Evolutionary conservation across 306 rosid genomes (phyloP), one percentile per base, ranked within the genome.

Genomic region (Geum urbanum): DNA sequence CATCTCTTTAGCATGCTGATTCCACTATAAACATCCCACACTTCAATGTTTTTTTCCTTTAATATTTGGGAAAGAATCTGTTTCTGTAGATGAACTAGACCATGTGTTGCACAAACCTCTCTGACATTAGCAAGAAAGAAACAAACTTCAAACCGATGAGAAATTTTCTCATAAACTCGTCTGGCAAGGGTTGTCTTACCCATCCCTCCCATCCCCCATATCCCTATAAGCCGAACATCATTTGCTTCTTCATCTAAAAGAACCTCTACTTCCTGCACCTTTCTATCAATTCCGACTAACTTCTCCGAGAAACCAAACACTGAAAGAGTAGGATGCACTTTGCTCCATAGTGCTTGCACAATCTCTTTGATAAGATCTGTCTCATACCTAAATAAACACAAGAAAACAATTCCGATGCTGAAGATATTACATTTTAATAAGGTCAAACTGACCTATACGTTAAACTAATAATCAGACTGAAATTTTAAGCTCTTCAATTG

Each of bases 181-280:
- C 43, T 57, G 32, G 63, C 63, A 57, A 57, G 63, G 5, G 43
- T 57, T 2, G 63, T 57, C 63, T 57, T 57, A 2, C 63, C 63
- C 63, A 57, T 0, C 41, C 63, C 63, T 11, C 63, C 63, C 63
- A 57, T 57, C 43, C 63, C 63, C 63, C 63, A 57, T 57, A 57
- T 13, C 43, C 63, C 63, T 24, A 57, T 32, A 57, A 57, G 27
- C 4, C 18, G 63, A 57, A 57, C 63, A 27, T 57, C 63, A 57
- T 57, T 12, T 24, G 63, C 63, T 57, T 57, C 63, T 57, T 2
- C 24, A 57, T 57, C 63, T 24, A 57, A 27, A 13, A 57, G 43
- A 27, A 27, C 40, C 5, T 57, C 63, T 12, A 57, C 24, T 2
- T 57, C 41, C 63, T 57, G 41, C 63, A 57, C 18, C 63, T 27